These are phyloP conservation scores for Bocquillonia castaneifolia DNA, from an alignment of 441 rosid genomes.

Conservation along the genomic window DNA sequence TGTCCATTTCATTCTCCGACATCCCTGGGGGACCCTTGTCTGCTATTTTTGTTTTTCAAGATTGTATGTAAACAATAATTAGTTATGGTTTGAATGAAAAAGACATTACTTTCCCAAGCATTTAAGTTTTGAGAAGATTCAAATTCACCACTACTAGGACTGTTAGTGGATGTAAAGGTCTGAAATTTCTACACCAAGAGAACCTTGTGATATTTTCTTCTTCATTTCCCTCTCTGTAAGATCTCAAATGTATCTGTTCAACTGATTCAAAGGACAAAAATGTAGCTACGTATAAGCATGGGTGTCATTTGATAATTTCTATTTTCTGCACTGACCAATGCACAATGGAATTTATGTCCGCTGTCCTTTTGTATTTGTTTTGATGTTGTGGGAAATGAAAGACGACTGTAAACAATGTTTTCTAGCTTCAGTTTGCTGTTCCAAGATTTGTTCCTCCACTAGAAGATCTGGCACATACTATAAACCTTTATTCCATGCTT, in stretches of 20 bases:
- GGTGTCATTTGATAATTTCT: constrained; percentile 16
- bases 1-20: constrained; percentile 74
- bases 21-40: constrained; percentile 62
- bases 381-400: constrained; percentile 13
- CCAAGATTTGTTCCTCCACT: not conserved
- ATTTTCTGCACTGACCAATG: constrained; percentile 1
- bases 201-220: constrained; percentile 21
- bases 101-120: constrained; percentile 34
- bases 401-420: not conserved
- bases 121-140: constrained; percentile 33
- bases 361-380: constrained; percentile 26
- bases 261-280: constrained; percentile 26
- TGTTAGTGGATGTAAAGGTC: constrained; percentile 42
- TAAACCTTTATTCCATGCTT: not conserved
- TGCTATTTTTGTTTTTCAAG: constrained; percentile 33
- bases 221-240: not conserved
- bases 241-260: constrained; percentile 9
- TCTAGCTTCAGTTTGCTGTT: not conserved
- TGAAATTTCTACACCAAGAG: constrained; percentile 42
- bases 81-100: constrained; percentile 30
- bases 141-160: constrained; percentile 37
- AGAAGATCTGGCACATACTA: not conserved
- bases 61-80: constrained; percentile 31
- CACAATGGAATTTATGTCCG: constrained; percentile 19
- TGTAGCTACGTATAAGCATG: constrained; percentile 17